Conservation (phyloP, 2,329 filamentous ascomycete species). For the Ophiostoma perfectum region DNA sequence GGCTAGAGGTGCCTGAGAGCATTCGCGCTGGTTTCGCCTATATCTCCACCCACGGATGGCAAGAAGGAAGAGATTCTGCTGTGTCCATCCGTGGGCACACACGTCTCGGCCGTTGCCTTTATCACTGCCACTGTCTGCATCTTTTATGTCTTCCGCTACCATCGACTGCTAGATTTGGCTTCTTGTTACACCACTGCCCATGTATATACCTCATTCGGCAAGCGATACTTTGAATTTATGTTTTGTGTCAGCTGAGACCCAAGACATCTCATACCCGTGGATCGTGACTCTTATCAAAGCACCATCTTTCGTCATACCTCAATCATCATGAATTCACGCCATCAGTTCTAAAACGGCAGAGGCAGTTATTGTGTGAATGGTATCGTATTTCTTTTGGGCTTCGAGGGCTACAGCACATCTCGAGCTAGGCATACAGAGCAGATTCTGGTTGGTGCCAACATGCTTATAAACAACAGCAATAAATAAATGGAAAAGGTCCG, state of each 20-base stretch:
- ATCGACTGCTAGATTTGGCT: background rate
- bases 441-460: background rate
- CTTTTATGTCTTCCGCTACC: background rate
- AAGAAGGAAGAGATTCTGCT: background rate
- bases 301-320: background rate
- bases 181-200: background rate
- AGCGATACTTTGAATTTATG: background rate
- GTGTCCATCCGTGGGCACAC: background rate
- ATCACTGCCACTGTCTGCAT: background rate
- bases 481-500: background rate
- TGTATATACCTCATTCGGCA: slow-evolving; percentile 7
- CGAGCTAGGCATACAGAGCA: background rate
- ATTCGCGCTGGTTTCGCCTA: background rate
- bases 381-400: slow-evolving; percentile 1
- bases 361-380: background rate
- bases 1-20: background rate
- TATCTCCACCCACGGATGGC: background rate
- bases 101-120: background rate
- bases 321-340: background rate
- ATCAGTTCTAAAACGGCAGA: background rate
- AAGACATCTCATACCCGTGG: background rate
- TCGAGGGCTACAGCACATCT: background rate
- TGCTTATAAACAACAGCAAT: background rate
- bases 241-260: slow-evolving; percentile 11
- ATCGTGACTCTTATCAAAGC: background rate